Evolutionary conservation across 257 asterid species (phyloP), one percentile per base, ranked within the genome.

Genomic region (Jacaranda copaia): DNA sequence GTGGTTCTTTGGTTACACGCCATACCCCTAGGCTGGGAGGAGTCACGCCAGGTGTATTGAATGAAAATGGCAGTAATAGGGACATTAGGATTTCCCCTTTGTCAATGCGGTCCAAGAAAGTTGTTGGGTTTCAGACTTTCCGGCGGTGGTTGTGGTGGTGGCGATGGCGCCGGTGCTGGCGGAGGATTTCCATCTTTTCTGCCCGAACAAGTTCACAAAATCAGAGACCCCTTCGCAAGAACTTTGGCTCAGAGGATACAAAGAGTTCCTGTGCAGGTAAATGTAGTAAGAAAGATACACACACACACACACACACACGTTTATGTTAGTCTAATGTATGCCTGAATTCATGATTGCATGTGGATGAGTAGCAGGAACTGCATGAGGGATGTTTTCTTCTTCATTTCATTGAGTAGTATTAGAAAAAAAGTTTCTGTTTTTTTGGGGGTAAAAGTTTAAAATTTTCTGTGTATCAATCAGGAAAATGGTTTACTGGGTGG

Each of bases 231-330:
- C 36, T 86, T 57, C 63, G 96, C 97, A 8, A 85, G 92, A 78
- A 82, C 67, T 63, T 77, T 92, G 84, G 97, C 96, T 55, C 88
- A 67, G 80, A 84, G 92, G 81, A 90, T 92, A 49, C 85, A 86
- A 60, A 84, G 97, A 77, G 90, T 92, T 35, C 97, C 97, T 4
- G 97, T 92, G 11, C 77, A 88, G 89, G 95, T 89, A 70, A 80
- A 25, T 35, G 20, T 35, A 42, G 4, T 25, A 20, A 42, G 3
- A 67, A 42, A 5, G 48, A 46, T 9, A 20, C 5, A 49, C 11
- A 39, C 8, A 53, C 13, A 11, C 18, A 45, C 7, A 8, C 68
- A 19, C 8, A 0, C 32, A 11, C 32, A 5, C 58, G 58, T 55
- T 15, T 55, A 16, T 16, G 32, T 55, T 5, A 55, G 32, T 55